Conservation (phyloP, 2,329 filamentous ascomycete genomes). For the Aureobasidium melanogenum region DNA sequence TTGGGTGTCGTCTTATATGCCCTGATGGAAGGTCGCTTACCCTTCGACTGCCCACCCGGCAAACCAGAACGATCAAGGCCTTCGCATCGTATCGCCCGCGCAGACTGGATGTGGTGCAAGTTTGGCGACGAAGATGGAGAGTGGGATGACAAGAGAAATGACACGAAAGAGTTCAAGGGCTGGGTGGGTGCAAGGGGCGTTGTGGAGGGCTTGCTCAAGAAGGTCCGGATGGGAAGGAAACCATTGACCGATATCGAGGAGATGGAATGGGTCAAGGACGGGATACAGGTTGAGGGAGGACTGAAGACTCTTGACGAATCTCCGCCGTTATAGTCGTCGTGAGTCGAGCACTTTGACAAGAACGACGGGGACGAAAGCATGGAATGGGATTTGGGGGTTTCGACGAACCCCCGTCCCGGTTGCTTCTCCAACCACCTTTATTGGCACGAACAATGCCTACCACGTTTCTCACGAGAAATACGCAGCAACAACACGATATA, state of each 20-base stretch:
- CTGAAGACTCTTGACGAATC: not conserved
- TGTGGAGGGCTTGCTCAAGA: constrained; percentile 75
- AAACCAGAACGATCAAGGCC: constrained; percentile 63
- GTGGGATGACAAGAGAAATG: constrained; percentile 80
- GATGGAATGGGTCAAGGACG: constrained; percentile 66
- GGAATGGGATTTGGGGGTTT: not conserved
- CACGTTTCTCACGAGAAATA: not conserved
- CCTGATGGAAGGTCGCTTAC: constrained; percentile 82
- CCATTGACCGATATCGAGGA: constrained; percentile 63
- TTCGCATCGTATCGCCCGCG: constrained; percentile 87
- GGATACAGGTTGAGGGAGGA: constrained; percentile 57
- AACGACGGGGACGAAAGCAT: not conserved
- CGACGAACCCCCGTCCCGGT: too few species aligned
- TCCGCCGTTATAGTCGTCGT: not conserved
- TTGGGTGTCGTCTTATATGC: constrained; percentile 89
- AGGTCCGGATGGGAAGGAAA: constrained; percentile 68
- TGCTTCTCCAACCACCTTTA: too few species aligned
- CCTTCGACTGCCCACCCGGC: constrained; percentile 82
- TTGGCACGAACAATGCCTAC: not conserved
- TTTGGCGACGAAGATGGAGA: constrained; percentile 79
- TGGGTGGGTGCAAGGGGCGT: constrained; percentile 69
- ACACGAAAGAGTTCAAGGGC: constrained; percentile 40
- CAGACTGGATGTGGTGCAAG: constrained; percentile 91
- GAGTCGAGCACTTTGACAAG: not conserved
- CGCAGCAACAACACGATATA: not conserved